Evolutionary conservation across 2,329 filamentous ascomycete genomes (phyloP).

Genomic region (Aspergillus transmontanensis): DNA sequence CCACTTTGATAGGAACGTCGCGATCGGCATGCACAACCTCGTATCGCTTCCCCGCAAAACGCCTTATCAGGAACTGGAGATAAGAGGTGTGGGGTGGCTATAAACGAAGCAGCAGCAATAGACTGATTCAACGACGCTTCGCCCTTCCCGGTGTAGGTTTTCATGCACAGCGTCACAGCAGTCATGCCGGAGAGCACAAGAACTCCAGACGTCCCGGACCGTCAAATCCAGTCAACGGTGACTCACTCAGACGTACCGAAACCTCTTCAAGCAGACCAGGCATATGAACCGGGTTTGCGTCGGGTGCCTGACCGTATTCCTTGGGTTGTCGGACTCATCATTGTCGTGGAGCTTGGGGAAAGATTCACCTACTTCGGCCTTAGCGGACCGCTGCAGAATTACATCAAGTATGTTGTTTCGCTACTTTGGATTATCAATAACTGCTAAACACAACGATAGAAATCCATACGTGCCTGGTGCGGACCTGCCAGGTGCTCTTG

Average conservation of each 20-base stretch:
- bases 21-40: neutral
- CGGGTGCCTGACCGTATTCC: conserved; percentile 33
- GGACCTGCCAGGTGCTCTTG: conserved; percentile 16
- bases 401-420: conserved; percentile 28
- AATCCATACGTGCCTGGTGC: conserved; percentile 18
- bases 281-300: conserved; percentile 19
- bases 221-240: neutral
- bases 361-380: conserved; percentile 34
- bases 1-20: neutral
- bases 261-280: neutral
- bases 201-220: neutral
- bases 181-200: neutral
- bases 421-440: neutral
- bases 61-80: neutral
- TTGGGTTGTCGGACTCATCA: conserved; percentile 27
- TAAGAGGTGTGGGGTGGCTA: neutral
- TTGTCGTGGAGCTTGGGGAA: conserved; percentile 35
- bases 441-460: neutral
- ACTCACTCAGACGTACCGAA: neutral
- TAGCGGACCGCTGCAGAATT: conserved; percentile 36
- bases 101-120: neutral
- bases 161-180: neutral
- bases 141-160: neutral
- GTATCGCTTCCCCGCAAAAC: conserved; percentile 3
- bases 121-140: neutral